A percentile compares a stretch with the other conserved stretches of the same genome.
These are phyloP conservation scores for Fraxinus nigra DNA, from an alignment of 305 asterid species.

Conservation along the genomic window DNA sequence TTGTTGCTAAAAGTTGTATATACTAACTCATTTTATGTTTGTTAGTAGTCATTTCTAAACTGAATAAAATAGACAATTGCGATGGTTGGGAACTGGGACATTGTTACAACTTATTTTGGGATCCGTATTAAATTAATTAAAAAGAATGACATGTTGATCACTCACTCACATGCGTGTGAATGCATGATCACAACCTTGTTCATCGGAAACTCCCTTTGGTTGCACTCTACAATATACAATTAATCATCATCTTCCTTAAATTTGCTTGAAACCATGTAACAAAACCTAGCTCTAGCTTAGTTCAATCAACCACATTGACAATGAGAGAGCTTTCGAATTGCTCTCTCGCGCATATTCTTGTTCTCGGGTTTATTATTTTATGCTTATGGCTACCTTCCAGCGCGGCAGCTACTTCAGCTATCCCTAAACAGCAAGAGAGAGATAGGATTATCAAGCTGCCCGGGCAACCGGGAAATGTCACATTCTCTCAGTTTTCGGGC, in stretches of 20 bases:
- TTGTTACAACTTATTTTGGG: not conserved
- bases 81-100: not conserved
- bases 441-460: constrained; percentile 46
- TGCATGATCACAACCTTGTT: not conserved
- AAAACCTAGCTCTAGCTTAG: not conserved
- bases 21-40: not conserved
- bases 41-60: not conserved
- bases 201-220: constrained; percentile 7
- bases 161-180: constrained; percentile 24
- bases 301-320: constrained; percentile 7
- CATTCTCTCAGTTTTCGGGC: constrained; percentile 53
- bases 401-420: constrained; percentile 11
- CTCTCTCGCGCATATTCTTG: not conserved
- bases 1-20: not conserved
- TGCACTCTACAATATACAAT: constrained; percentile 22
- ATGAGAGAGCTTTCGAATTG: constrained; percentile 24
- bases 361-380: constrained; percentile 10
- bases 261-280: constrained; percentile 3
- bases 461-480: constrained; percentile 45
- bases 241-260: constrained; percentile 18
- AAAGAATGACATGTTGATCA: not conserved
- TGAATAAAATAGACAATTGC: not conserved
- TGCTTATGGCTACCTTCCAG: constrained; percentile 14
- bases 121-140: not conserved
- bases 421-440: constrained; percentile 30